A percentile compares a stretch with the other conserved stretches of the same genome.
Evolutionary conservation across 805 yeast species (phyloP).

Genomic region (Saccharomycopsis guyanensis): DNA sequence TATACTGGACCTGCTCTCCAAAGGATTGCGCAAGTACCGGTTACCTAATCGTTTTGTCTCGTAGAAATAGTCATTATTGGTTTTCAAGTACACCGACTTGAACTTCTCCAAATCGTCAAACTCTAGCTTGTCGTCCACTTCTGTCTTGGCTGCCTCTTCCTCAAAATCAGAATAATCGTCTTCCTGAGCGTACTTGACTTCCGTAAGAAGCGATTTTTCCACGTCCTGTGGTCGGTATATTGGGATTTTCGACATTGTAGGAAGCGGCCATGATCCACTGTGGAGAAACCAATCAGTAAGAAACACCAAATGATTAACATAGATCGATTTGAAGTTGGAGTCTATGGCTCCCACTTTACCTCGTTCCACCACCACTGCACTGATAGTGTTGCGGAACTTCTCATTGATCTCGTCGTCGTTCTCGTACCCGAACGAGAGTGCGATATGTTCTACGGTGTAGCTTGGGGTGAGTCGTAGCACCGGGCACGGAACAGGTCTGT

Average conservation of each 20-base stretch:
- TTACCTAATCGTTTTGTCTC: slow-evolving; percentile 54
- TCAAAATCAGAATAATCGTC: slow-evolving; percentile 42
- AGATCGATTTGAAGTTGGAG: slow-evolving; percentile 69
- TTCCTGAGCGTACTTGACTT: slow-evolving; percentile 49
- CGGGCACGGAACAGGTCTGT: slow-evolving; percentile 34
- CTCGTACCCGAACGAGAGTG: slow-evolving; percentile 36
- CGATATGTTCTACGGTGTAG: slow-evolving; percentile 79
- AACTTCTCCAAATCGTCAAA: slow-evolving; percentile 12
- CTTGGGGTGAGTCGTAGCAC: slow-evolving; percentile 65
- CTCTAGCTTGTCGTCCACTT: slow-evolving; percentile 19
- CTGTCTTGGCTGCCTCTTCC: slow-evolving; percentile 27
- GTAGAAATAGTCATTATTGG: slow-evolving; percentile 36
- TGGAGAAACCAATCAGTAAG: slow-evolving; percentile 52
- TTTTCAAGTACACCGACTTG: slow-evolving; percentile 21
- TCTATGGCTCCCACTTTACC: slow-evolving; percentile 79
- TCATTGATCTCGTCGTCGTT: slow-evolving; percentile 26
- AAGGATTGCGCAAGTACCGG: slow-evolving; percentile 64
- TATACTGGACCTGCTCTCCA: slow-evolving; percentile 16
- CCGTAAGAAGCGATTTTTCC: slow-evolving; percentile 67
- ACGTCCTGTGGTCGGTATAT: slow-evolving; percentile 66
- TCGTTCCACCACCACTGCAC: slow-evolving; percentile 75
- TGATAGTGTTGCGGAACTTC: slow-evolving; percentile 57
- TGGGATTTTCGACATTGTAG: slow-evolving; percentile 59
- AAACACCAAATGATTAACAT: slow-evolving; percentile 55
- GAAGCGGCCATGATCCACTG: slow-evolving; percentile 60